phyloP scores from a whole-genome alignment of 805 yeast genomes.

The Pichia ethanolica region DNA sequence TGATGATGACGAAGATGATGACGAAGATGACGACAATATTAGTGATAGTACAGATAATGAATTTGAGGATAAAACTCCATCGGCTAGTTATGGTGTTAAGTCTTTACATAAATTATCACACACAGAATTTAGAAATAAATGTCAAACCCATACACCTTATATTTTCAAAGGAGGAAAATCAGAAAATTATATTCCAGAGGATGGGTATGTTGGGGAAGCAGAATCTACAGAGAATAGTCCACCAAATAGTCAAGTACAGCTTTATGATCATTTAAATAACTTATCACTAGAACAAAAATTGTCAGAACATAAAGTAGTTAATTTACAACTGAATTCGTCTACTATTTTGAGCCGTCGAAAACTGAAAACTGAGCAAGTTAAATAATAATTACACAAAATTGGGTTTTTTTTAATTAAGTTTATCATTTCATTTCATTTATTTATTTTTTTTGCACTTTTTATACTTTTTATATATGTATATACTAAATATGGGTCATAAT shows the following conservation, averaged over 20 bases:
- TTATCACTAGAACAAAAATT: constrained; percentile 18
- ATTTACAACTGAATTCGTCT: constrained; percentile 56
- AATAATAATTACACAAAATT: neutral
- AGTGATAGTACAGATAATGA: constrained; percentile 12
- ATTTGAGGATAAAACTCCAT: constrained; percentile 11
- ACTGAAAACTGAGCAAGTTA: constrained; percentile 4
- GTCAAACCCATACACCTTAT: constrained; percentile 15
- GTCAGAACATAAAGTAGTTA: constrained; percentile 26
- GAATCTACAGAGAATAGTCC: neutral
- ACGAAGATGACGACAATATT: neutral
- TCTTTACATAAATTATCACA: neutral
- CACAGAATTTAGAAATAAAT: constrained; percentile 6
- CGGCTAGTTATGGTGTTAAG: neutral
- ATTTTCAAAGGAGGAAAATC: constrained; percentile 1
- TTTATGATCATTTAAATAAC: neutral
- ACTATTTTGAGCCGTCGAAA: constrained; percentile 54
- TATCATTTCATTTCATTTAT: neutral
- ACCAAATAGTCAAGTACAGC: neutral
- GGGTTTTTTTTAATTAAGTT: neutral
- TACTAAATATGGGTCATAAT: neutral
- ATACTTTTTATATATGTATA: neutral
- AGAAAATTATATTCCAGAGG: neutral
- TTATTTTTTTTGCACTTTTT: neutral
- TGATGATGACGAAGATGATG: neutral
- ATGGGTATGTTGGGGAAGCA: neutral